Evolutionary conservation across 805 yeast species (phyloP).

Genomic region (Teunomyces cretensis): DNA sequence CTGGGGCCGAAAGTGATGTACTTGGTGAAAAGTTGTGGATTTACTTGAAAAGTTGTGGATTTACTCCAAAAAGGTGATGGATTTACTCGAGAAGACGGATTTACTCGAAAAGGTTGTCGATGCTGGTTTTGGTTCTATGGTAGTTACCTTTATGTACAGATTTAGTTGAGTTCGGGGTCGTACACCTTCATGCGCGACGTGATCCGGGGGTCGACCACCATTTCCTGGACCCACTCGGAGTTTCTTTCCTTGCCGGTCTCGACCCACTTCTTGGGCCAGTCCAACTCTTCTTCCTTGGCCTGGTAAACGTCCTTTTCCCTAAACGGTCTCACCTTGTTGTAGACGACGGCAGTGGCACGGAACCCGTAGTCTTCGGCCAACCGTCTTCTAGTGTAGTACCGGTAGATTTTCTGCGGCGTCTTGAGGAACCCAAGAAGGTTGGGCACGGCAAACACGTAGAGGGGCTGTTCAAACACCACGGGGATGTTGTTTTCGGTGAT

Average conservation of each 20-base stretch:
- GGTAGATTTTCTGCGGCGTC: conserved; percentile 71
- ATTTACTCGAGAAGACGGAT: too few relatives aligned
- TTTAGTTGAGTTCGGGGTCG: conserved; percentile 17
- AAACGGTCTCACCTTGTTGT: conserved; percentile 56
- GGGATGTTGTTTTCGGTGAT: conserved; percentile 44
- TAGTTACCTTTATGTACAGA: too few relatives aligned
- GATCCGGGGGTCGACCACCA: conserved; percentile 69
- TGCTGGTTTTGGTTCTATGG: too few relatives aligned
- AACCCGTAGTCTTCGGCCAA: conserved; percentile 65
- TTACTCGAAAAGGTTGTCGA: too few relatives aligned
- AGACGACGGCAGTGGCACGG: conserved; percentile 52
- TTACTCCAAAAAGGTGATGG: too few relatives aligned
- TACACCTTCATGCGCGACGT: conserved; percentile 50
- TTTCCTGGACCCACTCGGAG: conserved; percentile 86
- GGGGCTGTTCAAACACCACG: conserved; percentile 71
- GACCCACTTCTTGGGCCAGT: conserved; percentile 90
- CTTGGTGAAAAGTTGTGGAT: too few relatives aligned
- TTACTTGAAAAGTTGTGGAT: background rate
- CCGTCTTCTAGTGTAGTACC: conserved; percentile 74
- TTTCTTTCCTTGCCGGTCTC: conserved; percentile 66
- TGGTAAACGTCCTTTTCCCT: conserved; percentile 40
- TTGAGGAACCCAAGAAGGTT: conserved; percentile 76
- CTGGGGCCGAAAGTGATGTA: conserved; percentile 45
- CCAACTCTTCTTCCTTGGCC: conserved; percentile 65
- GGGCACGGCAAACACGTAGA: conserved; percentile 72